phyloP scores from a whole-genome alignment of 1,284 basidiomycete species.

The Polyporus tsugae region DNA sequence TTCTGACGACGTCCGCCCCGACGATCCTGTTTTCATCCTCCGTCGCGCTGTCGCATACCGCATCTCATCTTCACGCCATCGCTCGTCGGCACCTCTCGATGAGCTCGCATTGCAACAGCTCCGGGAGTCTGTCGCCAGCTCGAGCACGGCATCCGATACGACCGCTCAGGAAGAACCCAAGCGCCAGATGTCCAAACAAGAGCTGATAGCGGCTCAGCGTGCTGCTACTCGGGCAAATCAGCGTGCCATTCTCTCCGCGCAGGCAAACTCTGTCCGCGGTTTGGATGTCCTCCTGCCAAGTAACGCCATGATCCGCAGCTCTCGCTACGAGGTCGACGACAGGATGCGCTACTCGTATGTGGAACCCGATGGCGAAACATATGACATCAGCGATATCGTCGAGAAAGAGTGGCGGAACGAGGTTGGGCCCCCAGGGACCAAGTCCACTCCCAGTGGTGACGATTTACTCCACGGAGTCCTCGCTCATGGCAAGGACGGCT shows the following conservation, averaged over 20 bases:
- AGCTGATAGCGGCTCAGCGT: constrained; percentile 93
- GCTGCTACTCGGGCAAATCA: constrained; percentile 87
- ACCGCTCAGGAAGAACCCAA: constrained; percentile 44
- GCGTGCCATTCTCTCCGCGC: constrained; percentile 84
- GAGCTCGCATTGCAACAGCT: constrained; percentile 77
- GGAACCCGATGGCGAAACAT: constrained; percentile 84
- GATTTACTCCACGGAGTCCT: constrained; percentile 76
- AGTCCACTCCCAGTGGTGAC: constrained; percentile 47
- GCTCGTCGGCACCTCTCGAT: constrained; percentile 76
- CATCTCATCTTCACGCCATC: constrained; percentile 68
- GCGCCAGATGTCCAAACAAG: constrained; percentile 74
- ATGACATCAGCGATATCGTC: constrained; percentile 92
- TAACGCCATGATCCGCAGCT: constrained; percentile 86
- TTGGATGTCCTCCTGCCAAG: constrained; percentile 88
- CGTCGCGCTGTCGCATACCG: constrained; percentile 80
- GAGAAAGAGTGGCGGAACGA: constrained; percentile 82
- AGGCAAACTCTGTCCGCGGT: constrained; percentile 84
- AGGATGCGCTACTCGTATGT: constrained; percentile 92
- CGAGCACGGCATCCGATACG: constrained; percentile 54
- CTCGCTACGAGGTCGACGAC: constrained; percentile 73
- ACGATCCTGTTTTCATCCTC: constrained; percentile 91
- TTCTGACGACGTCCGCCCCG: constrained; percentile 77
- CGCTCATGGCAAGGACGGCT: constrained; percentile 58
- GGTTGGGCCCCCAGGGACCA: constrained; percentile 39
- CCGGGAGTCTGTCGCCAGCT: constrained; percentile 66